These are phyloP conservation scores for Tardiomyces depauwii DNA, from an alignment of 1,139 yeast genomes.

Conservation along the genomic window DNA sequence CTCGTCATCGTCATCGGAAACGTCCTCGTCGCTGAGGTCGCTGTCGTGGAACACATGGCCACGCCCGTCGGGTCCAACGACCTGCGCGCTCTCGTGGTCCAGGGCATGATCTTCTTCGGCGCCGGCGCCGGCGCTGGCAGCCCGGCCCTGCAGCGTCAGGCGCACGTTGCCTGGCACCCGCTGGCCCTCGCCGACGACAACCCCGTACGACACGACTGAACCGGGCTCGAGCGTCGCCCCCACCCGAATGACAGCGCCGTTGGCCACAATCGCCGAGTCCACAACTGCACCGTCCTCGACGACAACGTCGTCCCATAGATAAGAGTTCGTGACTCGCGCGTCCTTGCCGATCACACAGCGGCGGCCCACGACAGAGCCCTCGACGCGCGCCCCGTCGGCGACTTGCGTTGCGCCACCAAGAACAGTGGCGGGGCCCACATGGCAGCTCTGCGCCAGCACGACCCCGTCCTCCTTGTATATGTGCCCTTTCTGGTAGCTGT, in stretches of 20 bases:
- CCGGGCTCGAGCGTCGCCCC: conserved; percentile 49
- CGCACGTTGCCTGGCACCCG: conserved; percentile 14
- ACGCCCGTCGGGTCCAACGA: no score
- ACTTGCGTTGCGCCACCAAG: conserved; percentile 67
- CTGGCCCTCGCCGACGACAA: conserved; percentile 40
- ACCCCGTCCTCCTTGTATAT: conserved; percentile 71
- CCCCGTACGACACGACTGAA: conserved; percentile 70
- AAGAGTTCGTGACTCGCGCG: conserved; percentile 59
- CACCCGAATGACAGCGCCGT: conserved; percentile 42
- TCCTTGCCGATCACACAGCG: conserved; percentile 75
- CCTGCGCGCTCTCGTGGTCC: no score
- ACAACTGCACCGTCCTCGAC: conserved; percentile 57
- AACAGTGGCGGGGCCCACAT: conserved; percentile 61
- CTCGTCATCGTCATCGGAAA: conserved; percentile 14
- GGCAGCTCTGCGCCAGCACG: conserved; percentile 85
- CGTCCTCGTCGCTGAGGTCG: conserved; percentile 20
- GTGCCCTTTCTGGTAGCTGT: conserved; percentile 70
- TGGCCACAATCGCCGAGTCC: conserved; percentile 58
- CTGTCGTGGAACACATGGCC: no score
- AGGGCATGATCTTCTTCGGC: conserved; percentile 12
- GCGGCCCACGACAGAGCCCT: conserved; percentile 74
- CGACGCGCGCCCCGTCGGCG: conserved; percentile 39
- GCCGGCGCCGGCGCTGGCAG: conserved; percentile 19
- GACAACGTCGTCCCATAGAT: conserved; percentile 73
- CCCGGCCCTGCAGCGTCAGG: conserved; percentile 13